Conservation (phyloP, 176 grass and related monocot genomes). For the Musa schizocarpa region DNA sequence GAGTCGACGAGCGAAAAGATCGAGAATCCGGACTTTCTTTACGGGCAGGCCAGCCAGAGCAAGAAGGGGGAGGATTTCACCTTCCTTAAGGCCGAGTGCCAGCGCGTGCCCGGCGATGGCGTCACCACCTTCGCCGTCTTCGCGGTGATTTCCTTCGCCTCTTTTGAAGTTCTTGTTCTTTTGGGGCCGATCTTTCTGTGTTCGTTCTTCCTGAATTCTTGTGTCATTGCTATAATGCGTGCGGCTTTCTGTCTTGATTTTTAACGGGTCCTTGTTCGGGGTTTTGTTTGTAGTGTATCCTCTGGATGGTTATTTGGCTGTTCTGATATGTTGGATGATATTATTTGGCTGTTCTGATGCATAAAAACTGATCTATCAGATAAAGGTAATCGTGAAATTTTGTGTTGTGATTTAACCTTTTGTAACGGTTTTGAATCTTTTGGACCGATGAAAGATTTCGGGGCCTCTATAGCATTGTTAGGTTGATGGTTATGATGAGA, state of each 20-base stretch:
- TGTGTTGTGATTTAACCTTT: too few species aligned
- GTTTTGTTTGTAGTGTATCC: background rate
- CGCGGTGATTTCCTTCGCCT: slow-evolving; percentile 34
- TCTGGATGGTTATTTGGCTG: background rate
- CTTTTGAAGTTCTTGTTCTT: background rate
- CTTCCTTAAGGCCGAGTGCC: slow-evolving; percentile 43
- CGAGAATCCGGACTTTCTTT: slow-evolving; percentile 68
- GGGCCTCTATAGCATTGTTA: too few species aligned
- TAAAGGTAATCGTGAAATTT: too few species aligned
- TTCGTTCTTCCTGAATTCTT: background rate
- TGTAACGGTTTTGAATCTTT: too few species aligned
- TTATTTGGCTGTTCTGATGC: too few species aligned
- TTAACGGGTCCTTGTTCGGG: background rate
- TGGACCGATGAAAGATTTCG: too few species aligned
- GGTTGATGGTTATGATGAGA: too few species aligned
- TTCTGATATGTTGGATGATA: background rate
- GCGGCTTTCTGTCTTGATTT: background rate
- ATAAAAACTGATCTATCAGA: too few species aligned
- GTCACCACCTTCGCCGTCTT: slow-evolving; percentile 91
- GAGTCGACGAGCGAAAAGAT: slow-evolving; percentile 85
- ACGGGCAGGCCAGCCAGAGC: slow-evolving; percentile 62
- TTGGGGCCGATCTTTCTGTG: background rate
- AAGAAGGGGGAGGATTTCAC: slow-evolving; percentile 97
- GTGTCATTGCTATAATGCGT: background rate
- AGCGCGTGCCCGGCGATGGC: slow-evolving; percentile 58